Evolutionary conservation across 352 stramenopile species (phyloP).

Genomic region (Globisporangium yorkense): DNA sequence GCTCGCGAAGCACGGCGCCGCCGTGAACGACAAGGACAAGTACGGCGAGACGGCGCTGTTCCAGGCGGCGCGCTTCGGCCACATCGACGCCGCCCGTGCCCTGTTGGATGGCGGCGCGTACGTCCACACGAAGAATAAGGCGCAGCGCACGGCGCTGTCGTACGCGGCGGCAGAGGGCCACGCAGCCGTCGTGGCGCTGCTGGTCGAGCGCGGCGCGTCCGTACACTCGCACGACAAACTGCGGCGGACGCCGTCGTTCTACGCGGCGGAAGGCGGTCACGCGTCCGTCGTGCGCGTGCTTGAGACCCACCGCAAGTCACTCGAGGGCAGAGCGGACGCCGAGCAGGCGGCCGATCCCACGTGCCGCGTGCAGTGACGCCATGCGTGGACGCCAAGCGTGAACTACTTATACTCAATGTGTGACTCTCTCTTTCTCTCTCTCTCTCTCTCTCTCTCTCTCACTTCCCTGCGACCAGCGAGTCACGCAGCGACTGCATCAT

Average conservation of each 20-base stretch:
- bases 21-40: conserved; percentile 12
- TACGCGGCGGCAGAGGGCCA: conserved; percentile 10
- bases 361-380: conserved; percentile 2
- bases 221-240: conserved; percentile 10
- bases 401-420: background rate
- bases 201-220: conserved; percentile 10
- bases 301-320: conserved; percentile 2
- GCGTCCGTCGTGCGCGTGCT: conserved; percentile 6
- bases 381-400: background rate
- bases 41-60: conserved; percentile 12
- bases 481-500: background rate
- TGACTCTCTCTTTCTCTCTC: too few species aligned
- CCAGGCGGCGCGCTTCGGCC: conserved; percentile 11
- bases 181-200: conserved; percentile 6
- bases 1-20: conserved; percentile 2
- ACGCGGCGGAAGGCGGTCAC: conserved; percentile 9
- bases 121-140: conserved; percentile 9
- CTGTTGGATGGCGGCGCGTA: conserved; percentile 11
- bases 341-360: background rate
- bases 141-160: conserved; percentile 8
- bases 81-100: background rate
- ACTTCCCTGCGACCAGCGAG: background rate
- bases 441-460: too few species aligned
- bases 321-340: background rate
- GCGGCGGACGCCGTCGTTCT: conserved; percentile 6